These are phyloP conservation scores for Trametes elegans DNA, from an alignment of 768 basidiomycete genomes.

Conservation along the genomic window DNA sequence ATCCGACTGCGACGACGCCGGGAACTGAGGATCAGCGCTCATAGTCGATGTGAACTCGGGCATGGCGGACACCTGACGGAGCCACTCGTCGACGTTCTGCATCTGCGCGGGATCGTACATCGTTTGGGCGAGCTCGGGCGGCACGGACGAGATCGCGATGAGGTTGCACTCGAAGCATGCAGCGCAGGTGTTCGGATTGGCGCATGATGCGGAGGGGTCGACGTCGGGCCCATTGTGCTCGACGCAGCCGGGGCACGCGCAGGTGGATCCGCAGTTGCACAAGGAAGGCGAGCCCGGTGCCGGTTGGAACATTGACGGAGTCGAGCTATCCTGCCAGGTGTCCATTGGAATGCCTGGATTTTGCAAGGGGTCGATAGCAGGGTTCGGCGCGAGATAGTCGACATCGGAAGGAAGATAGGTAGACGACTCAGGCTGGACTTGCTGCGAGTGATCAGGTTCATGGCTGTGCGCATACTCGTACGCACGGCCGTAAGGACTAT, in stretches of 20 bases:
- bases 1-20: conserved; percentile 3
- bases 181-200: conserved; percentile 37
- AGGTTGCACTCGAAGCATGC: conserved; percentile 67
- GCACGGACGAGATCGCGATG: conserved; percentile 44
- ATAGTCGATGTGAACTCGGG: conserved; percentile 29
- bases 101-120: conserved; percentile 43
- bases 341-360: background rate
- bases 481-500: conserved; percentile 68
- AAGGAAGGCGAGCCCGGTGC: conserved; percentile 39
- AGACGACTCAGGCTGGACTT: background rate
- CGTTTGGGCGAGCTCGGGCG: conserved; percentile 36
- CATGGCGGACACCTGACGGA: conserved; percentile 44
- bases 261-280: conserved; percentile 63
- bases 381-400: background rate
- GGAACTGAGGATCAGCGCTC: background rate
- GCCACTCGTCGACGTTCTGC: conserved; percentile 57
- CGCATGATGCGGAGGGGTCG: conserved; percentile 28
- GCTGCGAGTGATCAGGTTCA: conserved; percentile 21
- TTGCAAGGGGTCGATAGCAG: background rate
- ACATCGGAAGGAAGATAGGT: background rate
- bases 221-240: conserved; percentile 48
- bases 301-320: background rate
- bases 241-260: conserved; percentile 63
- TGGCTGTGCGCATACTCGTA: conserved; percentile 49
- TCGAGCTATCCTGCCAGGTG: conserved; percentile 1